phyloP scores from a whole-genome alignment of 495 filamentous ascomycete species.

The Tuber aestivum region DNA sequence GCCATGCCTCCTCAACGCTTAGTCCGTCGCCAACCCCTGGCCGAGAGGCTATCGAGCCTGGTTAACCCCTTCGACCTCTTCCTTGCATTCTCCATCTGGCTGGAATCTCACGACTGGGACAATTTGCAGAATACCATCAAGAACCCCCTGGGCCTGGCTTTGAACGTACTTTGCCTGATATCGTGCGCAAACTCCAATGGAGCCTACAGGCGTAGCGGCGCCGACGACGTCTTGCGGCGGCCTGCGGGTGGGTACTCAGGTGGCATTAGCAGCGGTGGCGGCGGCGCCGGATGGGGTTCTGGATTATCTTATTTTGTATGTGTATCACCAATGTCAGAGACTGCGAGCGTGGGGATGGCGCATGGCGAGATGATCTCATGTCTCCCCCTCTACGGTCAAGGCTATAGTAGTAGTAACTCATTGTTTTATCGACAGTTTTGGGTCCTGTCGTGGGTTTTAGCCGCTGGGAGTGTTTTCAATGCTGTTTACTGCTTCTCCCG shows the following conservation, averaged over 20 bases:
- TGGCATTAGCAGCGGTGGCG: constrained; percentile 35
- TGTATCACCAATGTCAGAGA: constrained; percentile 34
- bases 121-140: constrained; percentile 67
- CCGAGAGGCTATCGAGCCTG: constrained; percentile 67
- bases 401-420: constrained; percentile 10
- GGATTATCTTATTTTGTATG: constrained; percentile 76
- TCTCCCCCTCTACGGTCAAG: constrained; percentile 10
- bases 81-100: constrained; percentile 80
- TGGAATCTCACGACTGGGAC: constrained; percentile 84
- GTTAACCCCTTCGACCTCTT: constrained; percentile 84
- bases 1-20: constrained; percentile 60
- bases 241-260: constrained; percentile 50
- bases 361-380: constrained; percentile 17
- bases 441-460: constrained; percentile 31
- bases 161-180: constrained; percentile 76
- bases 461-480: constrained; percentile 60
- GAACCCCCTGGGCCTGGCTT: constrained; percentile 60
- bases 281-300: constrained; percentile 46
- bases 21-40: constrained; percentile 69
- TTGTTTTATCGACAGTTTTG: constrained; percentile 29
- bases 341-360: not conserved
- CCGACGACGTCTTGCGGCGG: constrained; percentile 69
- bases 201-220: constrained; percentile 46
- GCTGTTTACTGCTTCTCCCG: constrained; percentile 75
- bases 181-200: constrained; percentile 66